These are phyloP conservation scores for Pleurotus giganteus DNA, from an alignment of 768 basidiomycete species.

Conservation along the genomic window DNA sequence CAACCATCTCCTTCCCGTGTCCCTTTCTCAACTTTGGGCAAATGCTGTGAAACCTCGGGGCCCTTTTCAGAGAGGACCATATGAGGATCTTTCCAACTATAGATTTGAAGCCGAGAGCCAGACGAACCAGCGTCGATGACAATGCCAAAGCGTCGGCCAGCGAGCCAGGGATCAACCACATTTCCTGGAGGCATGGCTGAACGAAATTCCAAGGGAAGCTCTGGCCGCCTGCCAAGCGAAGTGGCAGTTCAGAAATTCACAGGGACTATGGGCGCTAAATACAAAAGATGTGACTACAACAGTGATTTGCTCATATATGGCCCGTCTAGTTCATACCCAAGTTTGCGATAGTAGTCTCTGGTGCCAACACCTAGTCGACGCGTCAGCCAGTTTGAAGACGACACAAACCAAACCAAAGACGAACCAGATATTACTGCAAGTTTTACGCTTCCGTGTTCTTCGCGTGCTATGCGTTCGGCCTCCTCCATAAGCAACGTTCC, in stretches of 20 bases:
- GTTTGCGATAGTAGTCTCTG: slow-evolving; percentile 91
- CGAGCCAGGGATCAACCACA: slow-evolving; percentile 70
- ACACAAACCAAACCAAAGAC: slow-evolving; percentile 19
- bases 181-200: slow-evolving; percentile 73
- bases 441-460: slow-evolving; percentile 95
- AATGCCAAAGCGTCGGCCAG: slow-evolving; percentile 82
- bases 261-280: not conserved
- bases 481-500: slow-evolving; percentile 99
- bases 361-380: slow-evolving; percentile 79
- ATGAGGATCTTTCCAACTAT: slow-evolving; percentile 91
- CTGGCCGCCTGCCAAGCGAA: not conserved
- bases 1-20: slow-evolving; percentile 78
- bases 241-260: not conserved
- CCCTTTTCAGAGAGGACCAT: slow-evolving; percentile 46
- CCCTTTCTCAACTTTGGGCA: slow-evolving; percentile 93
- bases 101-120: slow-evolving; percentile 93
- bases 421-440: slow-evolving; percentile 94
- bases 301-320: slow-evolving; percentile 96
- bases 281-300: slow-evolving; percentile 27
- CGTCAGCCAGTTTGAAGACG: slow-evolving; percentile 7
- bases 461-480: slow-evolving; percentile 94
- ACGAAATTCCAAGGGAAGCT: not conserved
- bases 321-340: slow-evolving; percentile 93
- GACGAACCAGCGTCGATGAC: slow-evolving; percentile 99
- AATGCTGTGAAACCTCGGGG: slow-evolving; percentile 46